Conservation (phyloP, 164 flowering plant species). For the Paratinospora sagittata region DNA sequence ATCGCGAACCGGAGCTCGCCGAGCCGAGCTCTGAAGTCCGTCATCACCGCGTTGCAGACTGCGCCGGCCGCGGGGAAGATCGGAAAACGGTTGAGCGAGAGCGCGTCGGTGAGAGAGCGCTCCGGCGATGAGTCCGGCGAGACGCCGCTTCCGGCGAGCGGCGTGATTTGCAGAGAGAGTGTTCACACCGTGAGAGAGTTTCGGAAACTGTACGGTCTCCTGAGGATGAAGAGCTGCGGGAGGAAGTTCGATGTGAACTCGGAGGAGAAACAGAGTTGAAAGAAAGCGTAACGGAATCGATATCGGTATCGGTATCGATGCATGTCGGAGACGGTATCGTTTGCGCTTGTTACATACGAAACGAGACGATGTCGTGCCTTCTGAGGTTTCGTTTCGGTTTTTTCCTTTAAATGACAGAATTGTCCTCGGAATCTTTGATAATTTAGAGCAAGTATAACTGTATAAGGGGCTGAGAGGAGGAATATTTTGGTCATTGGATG, state of each 20-base stretch:
- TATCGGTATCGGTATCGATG: no score
- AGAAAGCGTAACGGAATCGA: neutral
- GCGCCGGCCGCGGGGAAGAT: neutral
- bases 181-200: conserved; percentile 55
- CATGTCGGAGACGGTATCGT: no score
- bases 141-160: no score
- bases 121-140: conserved; percentile 29
- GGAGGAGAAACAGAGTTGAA: conserved; percentile 3
- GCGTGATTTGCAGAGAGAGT: conserved; percentile 38
- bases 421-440: neutral
- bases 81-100: conserved; percentile 20
- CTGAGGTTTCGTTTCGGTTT: no score
- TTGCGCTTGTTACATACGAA: neutral
- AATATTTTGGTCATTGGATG: neutral
- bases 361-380: neutral
- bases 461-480: neutral
- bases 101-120: conserved; percentile 19
- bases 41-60: conserved; percentile 55
- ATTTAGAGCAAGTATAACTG: neutral
- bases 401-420: no score
- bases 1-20: conserved; percentile 68
- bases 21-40: conserved; percentile 68
- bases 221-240: conserved; percentile 39
- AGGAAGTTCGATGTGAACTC: conserved; percentile 17
- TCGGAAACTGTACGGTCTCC: conserved; percentile 50